phyloP scores from a whole-genome alignment of 805 yeast genomes.

The Yamadazyma akitaensis region DNA sequence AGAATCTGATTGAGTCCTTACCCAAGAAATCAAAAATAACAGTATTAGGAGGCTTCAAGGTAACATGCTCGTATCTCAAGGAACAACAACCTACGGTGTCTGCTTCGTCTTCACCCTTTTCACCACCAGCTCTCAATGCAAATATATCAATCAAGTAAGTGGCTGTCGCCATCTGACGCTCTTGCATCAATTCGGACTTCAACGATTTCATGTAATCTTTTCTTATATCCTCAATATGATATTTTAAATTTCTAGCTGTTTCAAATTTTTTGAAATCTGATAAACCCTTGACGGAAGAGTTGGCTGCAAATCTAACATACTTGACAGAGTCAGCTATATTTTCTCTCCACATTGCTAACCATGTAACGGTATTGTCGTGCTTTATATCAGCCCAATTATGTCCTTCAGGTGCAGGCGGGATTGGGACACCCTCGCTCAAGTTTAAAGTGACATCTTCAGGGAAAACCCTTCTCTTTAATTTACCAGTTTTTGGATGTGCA shows the following conservation, averaged over 20 bases:
- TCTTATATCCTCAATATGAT: conserved; percentile 70
- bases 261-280: conserved; percentile 91
- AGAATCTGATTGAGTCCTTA: conserved; percentile 89
- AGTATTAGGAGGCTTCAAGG: conserved; percentile 77
- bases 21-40: conserved; percentile 92
- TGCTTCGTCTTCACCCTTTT: conserved; percentile 95
- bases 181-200: conserved; percentile 73
- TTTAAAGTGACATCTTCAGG: conserved; percentile 91
- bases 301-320: conserved; percentile 89
- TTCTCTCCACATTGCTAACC: conserved; percentile 98
- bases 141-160: conserved; percentile 88
- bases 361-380: conserved; percentile 86
- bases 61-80: conserved; percentile 82
- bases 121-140: conserved; percentile 98
- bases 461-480: conserved; percentile 73
- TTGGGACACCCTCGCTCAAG: conserved; percentile 63
- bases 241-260: conserved; percentile 81
- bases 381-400: conserved; percentile 87
- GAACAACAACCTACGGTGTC: conserved; percentile 99
- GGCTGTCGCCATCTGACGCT: conserved; percentile 91
- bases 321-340: conserved; percentile 80
- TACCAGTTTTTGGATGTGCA: conserved; percentile 95
- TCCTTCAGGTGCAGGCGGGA: conserved; percentile 84
- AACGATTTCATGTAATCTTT: conserved; percentile 67
- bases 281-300: conserved; percentile 85